Percentiles rank a stretch among this genome's conserved stretches.
phyloP scores from a whole-genome alignment of 305 asterid species.

The Plantago lanceolata region DNA sequence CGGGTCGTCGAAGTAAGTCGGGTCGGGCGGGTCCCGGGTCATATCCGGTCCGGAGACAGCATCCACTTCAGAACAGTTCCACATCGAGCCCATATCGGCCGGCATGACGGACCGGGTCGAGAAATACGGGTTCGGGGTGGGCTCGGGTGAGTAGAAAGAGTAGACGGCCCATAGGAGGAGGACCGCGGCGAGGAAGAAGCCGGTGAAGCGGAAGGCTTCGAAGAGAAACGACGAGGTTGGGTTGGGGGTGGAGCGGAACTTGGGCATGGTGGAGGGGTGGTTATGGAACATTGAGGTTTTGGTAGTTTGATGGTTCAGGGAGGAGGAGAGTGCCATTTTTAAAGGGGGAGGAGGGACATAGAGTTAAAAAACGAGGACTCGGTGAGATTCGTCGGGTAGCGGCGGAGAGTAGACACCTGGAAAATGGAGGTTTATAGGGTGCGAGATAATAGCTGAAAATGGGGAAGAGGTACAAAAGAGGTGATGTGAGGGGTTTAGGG shows the following conservation, averaged over 20 bases:
- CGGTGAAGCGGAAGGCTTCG: constrained; percentile 43
- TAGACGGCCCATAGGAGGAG: constrained; percentile 49
- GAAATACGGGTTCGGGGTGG: constrained; percentile 26
- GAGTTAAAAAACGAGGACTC: constrained; percentile 16
- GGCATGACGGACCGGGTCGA: constrained; percentile 20
- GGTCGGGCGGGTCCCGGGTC: constrained; percentile 59
- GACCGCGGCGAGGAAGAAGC: constrained; percentile 41
- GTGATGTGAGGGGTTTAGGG: constrained; percentile 19
- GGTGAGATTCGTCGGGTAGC: constrained; percentile 32
- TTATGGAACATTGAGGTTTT: constrained; percentile 41
- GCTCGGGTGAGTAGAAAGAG: constrained; percentile 40
- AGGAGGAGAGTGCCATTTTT: constrained; percentile 34
- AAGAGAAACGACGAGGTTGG: constrained; percentile 28
- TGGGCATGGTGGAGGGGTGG: neutral
- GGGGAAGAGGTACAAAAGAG: constrained; percentile 27
- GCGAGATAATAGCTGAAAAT: no score
- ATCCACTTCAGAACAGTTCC: no score
- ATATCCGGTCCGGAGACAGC: no score
- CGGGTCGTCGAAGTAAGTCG: constrained; percentile 75
- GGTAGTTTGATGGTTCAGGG: constrained; percentile 32
- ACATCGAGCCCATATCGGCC: constrained; percentile 2
- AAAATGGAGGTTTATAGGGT: no score
- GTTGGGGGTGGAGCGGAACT: neutral
- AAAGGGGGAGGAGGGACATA: neutral
- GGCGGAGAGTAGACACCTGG: constrained; percentile 22